Conservation (phyloP, 208 protist species). For the Angomonas ambiguus region DNA sequence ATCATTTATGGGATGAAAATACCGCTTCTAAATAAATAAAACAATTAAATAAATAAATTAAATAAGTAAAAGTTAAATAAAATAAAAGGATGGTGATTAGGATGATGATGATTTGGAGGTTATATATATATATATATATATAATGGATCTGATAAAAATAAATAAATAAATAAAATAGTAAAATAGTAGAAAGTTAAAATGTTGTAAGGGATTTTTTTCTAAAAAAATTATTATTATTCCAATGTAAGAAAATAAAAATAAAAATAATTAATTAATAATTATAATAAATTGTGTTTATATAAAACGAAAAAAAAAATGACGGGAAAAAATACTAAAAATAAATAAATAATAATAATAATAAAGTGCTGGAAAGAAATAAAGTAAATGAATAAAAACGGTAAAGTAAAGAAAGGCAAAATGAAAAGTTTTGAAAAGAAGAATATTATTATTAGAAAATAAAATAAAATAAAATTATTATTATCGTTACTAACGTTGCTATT, state of each 20-base stretch:
- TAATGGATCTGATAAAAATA: slow-evolving; percentile 9
- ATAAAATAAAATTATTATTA: not conserved
- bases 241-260: not conserved
- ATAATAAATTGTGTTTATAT: slow-evolving; percentile 7
- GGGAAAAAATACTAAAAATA: not conserved
- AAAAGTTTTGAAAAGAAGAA: not conserved
- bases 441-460: not conserved
- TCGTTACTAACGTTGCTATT: slow-evolving; percentile 7
- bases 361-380: slow-evolving; percentile 3
- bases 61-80: slow-evolving; percentile 9
- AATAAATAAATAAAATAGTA: slow-evolving; percentile 4
- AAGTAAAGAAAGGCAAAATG: not conserved
- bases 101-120: no score
- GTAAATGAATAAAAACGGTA: not conserved
- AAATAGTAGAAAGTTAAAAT: slow-evolving; percentile 12
- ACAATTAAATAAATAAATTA: slow-evolving; percentile 5
- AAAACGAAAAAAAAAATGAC: slow-evolving; percentile 12
- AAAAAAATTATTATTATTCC: slow-evolving; percentile 8
- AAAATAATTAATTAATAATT: not conserved
- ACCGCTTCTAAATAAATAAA: not conserved
- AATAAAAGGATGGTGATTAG: no score
- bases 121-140: no score
- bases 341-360: slow-evolving; percentile 5
- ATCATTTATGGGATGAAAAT: slow-evolving; percentile 30
- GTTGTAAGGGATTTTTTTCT: slow-evolving; percentile 5